Percentiles rank a stretch among this genome's conserved stretches.
phyloP scores from a whole-genome alignment of 768 basidiomycete species.

The Rubroboletus satanas region DNA sequence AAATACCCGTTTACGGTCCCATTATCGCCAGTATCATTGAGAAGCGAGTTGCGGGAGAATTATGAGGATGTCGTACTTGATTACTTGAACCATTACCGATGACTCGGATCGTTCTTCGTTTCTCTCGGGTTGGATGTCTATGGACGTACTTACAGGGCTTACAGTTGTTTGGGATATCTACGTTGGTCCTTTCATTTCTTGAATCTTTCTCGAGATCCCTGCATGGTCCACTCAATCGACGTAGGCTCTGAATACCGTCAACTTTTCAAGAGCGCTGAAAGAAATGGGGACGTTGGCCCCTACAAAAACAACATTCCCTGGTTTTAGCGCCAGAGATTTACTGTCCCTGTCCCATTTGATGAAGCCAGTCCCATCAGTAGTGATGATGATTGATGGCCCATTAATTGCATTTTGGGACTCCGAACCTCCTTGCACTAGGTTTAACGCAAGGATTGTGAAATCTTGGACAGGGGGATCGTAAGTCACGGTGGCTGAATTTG shows the following conservation, averaged over 20 bases:
- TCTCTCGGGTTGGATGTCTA: not conserved
- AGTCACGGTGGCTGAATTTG: slow-evolving; percentile 40
- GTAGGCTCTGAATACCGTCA: slow-evolving; percentile 30
- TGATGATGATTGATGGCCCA: slow-evolving; percentile 84
- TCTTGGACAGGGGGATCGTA: slow-evolving; percentile 94
- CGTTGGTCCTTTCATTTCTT: not conserved
- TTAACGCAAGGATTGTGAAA: slow-evolving; percentile 77
- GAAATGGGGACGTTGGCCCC: slow-evolving; percentile 63
- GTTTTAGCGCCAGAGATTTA: slow-evolving; percentile 39
- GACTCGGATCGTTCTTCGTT: not conserved
- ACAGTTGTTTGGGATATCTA: not conserved
- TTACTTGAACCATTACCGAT: not conserved
- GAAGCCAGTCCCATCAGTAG: slow-evolving; percentile 62
- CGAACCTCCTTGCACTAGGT: slow-evolving; percentile 39
- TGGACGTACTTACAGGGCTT: not conserved
- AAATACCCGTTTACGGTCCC: slow-evolving; percentile 70
- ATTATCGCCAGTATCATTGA: slow-evolving; percentile 67
- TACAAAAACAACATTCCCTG: slow-evolving; percentile 80
- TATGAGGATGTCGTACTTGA: not conserved
- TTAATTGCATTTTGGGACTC: slow-evolving; percentile 61
- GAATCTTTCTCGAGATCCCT: not conserved
- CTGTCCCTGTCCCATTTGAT: slow-evolving; percentile 45
- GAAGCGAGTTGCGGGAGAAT: slow-evolving; percentile 47
- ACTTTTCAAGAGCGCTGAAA: slow-evolving; percentile 36
- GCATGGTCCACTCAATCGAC: slow-evolving; percentile 14